Evolutionary conservation across 129 eudicot species (phyloP).

Genomic region (Pittosporum tobira): DNA sequence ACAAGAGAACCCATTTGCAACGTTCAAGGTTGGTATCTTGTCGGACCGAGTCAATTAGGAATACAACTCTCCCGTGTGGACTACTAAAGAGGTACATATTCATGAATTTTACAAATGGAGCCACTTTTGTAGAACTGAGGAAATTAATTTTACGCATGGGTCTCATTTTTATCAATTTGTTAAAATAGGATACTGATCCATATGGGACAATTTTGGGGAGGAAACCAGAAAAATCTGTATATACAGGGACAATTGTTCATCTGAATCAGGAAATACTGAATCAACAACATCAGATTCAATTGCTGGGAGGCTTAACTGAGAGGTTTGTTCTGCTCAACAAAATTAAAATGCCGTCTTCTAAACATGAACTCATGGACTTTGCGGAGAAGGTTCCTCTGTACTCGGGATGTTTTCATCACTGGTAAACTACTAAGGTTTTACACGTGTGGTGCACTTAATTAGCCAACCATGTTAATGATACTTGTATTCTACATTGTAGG

Average conservation of each 20-base stretch:
- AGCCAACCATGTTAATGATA: too few relatives aligned
- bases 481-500: not conserved
- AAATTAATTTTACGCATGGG: slow-evolving; percentile 12
- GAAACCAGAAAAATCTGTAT: slow-evolving; percentile 40
- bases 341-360: slow-evolving; percentile 39
- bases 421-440: slow-evolving; percentile 33
- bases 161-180: not conserved
- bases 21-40: slow-evolving; percentile 20
- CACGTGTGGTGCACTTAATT: too few relatives aligned
- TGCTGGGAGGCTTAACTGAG: slow-evolving; percentile 57
- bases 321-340: slow-evolving; percentile 63
- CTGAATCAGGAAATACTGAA: slow-evolving; percentile 60
- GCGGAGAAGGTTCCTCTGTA: slow-evolving; percentile 65
- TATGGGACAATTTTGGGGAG: slow-evolving; percentile 24
- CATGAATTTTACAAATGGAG: too few relatives aligned
- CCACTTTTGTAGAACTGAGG: too few relatives aligned
- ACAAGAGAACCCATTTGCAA: slow-evolving; percentile 39
- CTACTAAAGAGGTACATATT: slow-evolving; percentile 49
- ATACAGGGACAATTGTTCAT: slow-evolving; percentile 36
- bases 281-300: slow-evolving; percentile 55
- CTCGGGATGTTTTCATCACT: slow-evolving; percentile 86
- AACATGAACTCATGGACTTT: slow-evolving; percentile 46
- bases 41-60: slow-evolving; percentile 27
- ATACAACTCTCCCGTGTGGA: slow-evolving; percentile 18
- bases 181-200: slow-evolving; percentile 28